A percentile compares a stretch with the other conserved stretches of the same genome.
Conservation (phyloP, 2,329 filamentous ascomycete species). For the Gnomoniopsis smithogilvyi region DNA sequence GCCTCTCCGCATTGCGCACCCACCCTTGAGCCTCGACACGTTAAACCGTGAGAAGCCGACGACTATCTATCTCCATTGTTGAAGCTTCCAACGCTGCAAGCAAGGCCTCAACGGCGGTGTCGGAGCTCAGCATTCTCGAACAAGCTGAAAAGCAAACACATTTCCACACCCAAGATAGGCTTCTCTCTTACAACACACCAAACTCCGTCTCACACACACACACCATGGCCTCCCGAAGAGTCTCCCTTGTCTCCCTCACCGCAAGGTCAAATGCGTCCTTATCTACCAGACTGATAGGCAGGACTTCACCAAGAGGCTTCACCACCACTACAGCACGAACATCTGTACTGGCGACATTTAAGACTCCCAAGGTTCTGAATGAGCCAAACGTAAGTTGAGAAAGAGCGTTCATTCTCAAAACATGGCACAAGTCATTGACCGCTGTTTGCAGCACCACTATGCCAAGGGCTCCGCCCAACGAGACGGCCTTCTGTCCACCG, state of each 20-base stretch:
- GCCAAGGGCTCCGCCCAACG: conserved; percentile 78
- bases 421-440: neutral
- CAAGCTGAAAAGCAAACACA: neutral
- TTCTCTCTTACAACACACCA: neutral
- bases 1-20: conserved; percentile 12
- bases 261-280: conserved; percentile 8
- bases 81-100: neutral
- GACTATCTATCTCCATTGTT: neutral
- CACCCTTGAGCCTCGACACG: conserved; percentile 8
- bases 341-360: conserved; percentile 76
- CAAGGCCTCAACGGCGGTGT: neutral
- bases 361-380: conserved; percentile 81
- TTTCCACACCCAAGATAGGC: neutral
- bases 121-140: neutral
- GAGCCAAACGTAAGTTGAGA: conserved; percentile 81
- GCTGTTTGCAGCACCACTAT: conserved; percentile 71
- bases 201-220: neutral
- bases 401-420: neutral
- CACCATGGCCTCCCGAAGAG: conserved; percentile 16
- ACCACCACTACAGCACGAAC: conserved; percentile 29
- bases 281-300: conserved; percentile 4
- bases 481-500: conserved; percentile 68
- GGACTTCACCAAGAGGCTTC: conserved; percentile 19
- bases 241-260: conserved; percentile 7
- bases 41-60: conserved; percentile 5